Percentiles rank a stretch among this genome's conserved stretches.
These are phyloP conservation scores for Eucalyptus tenuipes DNA, from an alignment of 345 rosid species.

Conservation along the genomic window DNA sequence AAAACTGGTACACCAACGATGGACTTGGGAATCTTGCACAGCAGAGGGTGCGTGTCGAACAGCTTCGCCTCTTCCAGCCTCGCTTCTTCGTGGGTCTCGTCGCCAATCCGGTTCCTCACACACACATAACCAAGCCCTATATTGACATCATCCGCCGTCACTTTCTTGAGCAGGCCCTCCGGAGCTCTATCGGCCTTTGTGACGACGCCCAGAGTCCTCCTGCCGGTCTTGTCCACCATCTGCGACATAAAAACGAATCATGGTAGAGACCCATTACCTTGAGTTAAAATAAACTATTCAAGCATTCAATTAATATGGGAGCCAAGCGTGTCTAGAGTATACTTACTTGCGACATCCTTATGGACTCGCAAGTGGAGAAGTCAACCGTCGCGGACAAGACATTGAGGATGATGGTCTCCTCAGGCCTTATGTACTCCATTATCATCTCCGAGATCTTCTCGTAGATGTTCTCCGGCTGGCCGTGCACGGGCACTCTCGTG, in stretches of 20 bases:
- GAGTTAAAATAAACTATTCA: background rate
- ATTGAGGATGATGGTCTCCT: slow-evolving; percentile 32
- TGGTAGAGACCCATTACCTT: background rate
- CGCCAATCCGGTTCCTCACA: too few relatives aligned
- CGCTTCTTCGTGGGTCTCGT: too few relatives aligned
- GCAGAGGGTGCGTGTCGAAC: too few relatives aligned
- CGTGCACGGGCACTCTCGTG: slow-evolving; percentile 33
- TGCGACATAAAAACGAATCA: background rate
- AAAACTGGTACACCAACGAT: too few relatives aligned
- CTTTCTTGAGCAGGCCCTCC: too few relatives aligned
- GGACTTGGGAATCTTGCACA: too few relatives aligned
- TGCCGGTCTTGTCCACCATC: slow-evolving; percentile 26
- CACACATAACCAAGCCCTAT: too few relatives aligned
- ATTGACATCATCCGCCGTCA: too few relatives aligned
- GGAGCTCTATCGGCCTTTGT: too few relatives aligned
- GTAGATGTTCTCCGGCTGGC: slow-evolving; percentile 33
- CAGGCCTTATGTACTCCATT: slow-evolving; percentile 24
- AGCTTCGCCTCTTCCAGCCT: too few relatives aligned
- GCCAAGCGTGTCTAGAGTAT: background rate
- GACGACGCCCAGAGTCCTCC: slow-evolving; percentile 17
- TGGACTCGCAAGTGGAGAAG: slow-evolving; percentile 41
- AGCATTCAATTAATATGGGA: background rate
- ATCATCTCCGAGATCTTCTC: slow-evolving; percentile 28
- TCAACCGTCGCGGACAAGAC: slow-evolving; percentile 33
- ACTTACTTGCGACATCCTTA: slow-evolving; percentile 22